Conservation (phyloP, 2,329 filamentous ascomycete genomes). For the Diplodia scrobiculata region DNA sequence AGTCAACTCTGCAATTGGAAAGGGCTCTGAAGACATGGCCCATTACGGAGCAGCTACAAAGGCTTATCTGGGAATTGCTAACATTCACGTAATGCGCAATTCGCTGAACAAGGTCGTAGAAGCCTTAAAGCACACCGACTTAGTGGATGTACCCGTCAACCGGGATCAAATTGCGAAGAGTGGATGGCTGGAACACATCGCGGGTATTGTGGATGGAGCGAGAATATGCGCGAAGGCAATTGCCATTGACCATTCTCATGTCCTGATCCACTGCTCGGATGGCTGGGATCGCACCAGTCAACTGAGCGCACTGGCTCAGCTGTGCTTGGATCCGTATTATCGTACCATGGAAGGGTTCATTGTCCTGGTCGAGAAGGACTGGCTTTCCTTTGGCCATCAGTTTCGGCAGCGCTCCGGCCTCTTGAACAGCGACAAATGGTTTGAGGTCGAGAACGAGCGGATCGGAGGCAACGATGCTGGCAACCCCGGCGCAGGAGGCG, state of each 20-base stretch:
- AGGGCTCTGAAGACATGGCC: slow-evolving; percentile 97
- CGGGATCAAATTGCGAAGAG: slow-evolving; percentile 79
- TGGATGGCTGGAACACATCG: slow-evolving; percentile 88
- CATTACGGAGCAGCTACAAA: slow-evolving; percentile 92
- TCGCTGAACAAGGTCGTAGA: slow-evolving; percentile 87
- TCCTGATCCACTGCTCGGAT: slow-evolving; percentile 95
- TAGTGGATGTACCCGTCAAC: slow-evolving; percentile 79
- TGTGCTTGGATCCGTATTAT: slow-evolving; percentile 95
- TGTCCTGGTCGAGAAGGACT: slow-evolving; percentile 93
- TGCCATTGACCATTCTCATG: slow-evolving; percentile 89
- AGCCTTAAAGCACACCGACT: slow-evolving; percentile 87
- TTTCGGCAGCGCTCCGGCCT: slow-evolving; percentile 90
- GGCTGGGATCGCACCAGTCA: slow-evolving; percentile 98
- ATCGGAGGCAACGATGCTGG: slow-evolving; percentile 55
- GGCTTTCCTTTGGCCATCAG: slow-evolving; percentile 97
- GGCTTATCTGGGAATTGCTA: slow-evolving; percentile 92
- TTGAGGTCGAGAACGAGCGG: slow-evolving; percentile 79
- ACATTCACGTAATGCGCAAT: slow-evolving; percentile 96
- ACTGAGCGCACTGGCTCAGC: slow-evolving; percentile 83
- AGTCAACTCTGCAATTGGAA: slow-evolving; percentile 88
- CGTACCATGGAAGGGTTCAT: slow-evolving; percentile 94
- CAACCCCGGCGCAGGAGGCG: slow-evolving; percentile 57
- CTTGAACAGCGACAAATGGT: slow-evolving; percentile 91
- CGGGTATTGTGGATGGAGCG: slow-evolving; percentile 79
- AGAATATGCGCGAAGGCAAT: slow-evolving; percentile 83